A percentile compares a stretch with the other conserved stretches of the same genome.
Evolutionary conservation across 208 protist species (phyloP).

Genomic region (Angomonas ambiguus): DNA sequence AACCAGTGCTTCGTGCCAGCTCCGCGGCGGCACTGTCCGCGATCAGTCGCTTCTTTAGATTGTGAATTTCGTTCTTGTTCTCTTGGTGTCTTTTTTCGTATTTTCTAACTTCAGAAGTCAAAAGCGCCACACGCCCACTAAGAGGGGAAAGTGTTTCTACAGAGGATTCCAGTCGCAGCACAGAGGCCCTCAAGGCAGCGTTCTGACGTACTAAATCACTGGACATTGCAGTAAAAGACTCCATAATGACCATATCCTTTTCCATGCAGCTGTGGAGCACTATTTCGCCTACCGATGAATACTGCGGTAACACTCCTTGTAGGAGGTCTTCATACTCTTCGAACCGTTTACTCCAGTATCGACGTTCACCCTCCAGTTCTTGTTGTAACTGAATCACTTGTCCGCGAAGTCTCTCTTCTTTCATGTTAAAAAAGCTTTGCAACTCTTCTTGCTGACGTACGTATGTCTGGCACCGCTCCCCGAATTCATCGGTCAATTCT

Average conservation of each 20-base stretch:
- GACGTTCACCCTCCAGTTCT: background rate
- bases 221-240: background rate
- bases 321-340: background rate
- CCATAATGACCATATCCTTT: background rate
- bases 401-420: constrained; percentile 25
- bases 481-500: constrained; percentile 58
- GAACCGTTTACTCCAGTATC: background rate
- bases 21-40: background rate
- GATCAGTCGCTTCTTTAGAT: background rate
- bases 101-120: background rate
- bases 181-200: constrained; percentile 1
- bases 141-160: background rate
- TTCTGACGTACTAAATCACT: constrained; percentile 3
- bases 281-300: background rate
- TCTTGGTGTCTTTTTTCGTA: background rate
- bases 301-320: background rate
- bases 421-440: constrained; percentile 24
- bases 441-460: constrained; percentile 49
- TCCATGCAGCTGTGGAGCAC: background rate
- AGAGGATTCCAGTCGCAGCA: background rate
- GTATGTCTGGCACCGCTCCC: constrained; percentile 47
- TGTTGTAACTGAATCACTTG: constrained; percentile 17
- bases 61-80: background rate
- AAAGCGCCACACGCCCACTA: background rate
- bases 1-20: background rate